Evolutionary conservation across 2,329 filamentous ascomycete species (phyloP), one percentile per base, ranked within the genome.

Genomic region (Arthrobotrys iridis): DNA sequence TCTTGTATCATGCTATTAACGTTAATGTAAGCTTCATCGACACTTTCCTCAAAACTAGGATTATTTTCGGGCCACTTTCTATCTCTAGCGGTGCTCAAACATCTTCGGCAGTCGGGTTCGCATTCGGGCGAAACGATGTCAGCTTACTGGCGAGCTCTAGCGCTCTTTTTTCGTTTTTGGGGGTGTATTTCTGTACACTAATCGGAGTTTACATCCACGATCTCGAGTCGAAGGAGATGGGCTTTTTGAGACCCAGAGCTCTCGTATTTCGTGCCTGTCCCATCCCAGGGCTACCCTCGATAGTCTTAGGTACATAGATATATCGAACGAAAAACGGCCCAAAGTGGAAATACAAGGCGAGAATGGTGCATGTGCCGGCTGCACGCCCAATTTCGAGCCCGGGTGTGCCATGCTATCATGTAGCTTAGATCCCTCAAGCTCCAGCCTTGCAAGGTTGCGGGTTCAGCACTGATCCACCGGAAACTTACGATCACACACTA

Each of bases 141-240:
- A 74, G 70, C 70, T 74, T 65, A 74, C 70, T 52, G 50, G 62
- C 60, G 70, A 74, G 70, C 70, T 65, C 70, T 41, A 41, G 70
- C 62, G 33, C 50, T 59, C 48, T 52, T 52, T 28, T 33, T 30
- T 28, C n/a, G n/a, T 45, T 52, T 52, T 63, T 22, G 26, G 18
- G 30, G 46, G 59, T 35, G 48, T 37, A 7, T 15, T n/a, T n/a
- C n/a, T n/a, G 40, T 22, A 43, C 43, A 62, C 65, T 70, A 70
- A 70, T 66, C 70, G 70, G 55, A 57, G 62, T 57, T 65, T 52
- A 63, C 37, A n/a, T 72, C 48, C 30, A 50, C 35, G 55, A 57
- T 59, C 26, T 50, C 46, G n/a, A 40, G 11, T 50, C 24, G 50
- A 52, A 65, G 35, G 57, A 30, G 50, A 65, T 58, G 60, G 13